Evolutionary conservation across 2,329 filamentous ascomycete genomes (phyloP).

Genomic region (Purpureocillium takamizusanense): DNA sequence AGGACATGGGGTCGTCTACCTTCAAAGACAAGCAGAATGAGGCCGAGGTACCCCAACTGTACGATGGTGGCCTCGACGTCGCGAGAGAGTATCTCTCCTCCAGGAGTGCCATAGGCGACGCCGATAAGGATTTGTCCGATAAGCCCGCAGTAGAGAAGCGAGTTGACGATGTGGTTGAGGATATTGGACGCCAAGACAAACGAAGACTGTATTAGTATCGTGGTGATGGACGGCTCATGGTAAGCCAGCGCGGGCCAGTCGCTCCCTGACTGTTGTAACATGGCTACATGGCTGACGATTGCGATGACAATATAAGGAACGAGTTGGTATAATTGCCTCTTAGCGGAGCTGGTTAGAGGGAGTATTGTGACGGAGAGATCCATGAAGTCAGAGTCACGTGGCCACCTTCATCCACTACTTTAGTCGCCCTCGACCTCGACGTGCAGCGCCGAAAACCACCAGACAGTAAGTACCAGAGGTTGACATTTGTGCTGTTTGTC

Average conservation of each 20-base stretch:
- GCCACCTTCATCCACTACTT: no score
- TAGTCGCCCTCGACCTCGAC: no score
- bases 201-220: conserved; percentile 49
- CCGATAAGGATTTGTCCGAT: conserved; percentile 65
- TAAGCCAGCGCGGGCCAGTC: conserved; percentile 33
- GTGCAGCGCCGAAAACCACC: no score
- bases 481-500: no score
- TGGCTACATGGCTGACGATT: background rate
- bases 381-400: no score
- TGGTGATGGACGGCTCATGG: conserved; percentile 51
- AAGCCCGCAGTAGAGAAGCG: conserved; percentile 57
- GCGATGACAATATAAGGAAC: no score
- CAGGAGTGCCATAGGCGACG: conserved; percentile 60
- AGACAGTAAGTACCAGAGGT: no score
- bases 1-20: conserved; percentile 24
- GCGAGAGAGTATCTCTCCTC: conserved; percentile 46
- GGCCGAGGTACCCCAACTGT: conserved; percentile 61
- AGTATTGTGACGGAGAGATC: no score
- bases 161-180: conserved; percentile 47
- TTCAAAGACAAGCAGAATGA: conserved; percentile 67
- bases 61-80: conserved; percentile 46
- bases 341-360: no score
- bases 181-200: conserved; percentile 56
- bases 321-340: no score
- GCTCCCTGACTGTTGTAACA: background rate